These are phyloP conservation scores for Cruciata laevipes DNA, from an alignment of 257 asterid genomes.

Conservation along the genomic window DNA sequence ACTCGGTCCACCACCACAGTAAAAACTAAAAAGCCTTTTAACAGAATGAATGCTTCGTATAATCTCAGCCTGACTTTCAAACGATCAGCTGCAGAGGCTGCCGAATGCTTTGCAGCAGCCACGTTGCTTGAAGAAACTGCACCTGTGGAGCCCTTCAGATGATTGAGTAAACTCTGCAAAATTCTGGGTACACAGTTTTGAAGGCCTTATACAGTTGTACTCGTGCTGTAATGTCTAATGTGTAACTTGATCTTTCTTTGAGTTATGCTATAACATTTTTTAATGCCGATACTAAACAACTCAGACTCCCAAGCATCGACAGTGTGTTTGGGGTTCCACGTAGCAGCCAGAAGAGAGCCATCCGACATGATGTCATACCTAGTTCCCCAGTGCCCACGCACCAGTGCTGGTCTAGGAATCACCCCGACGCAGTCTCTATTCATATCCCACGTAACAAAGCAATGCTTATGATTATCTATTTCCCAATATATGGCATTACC, in stretches of 20 bases:
- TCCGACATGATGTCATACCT: no score
- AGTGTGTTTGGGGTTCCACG: no score
- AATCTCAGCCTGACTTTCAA: conserved; percentile 69
- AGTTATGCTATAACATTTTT: background rate
- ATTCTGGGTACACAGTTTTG: conserved; percentile 12
- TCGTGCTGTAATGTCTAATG: background rate
- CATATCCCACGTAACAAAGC: no score
- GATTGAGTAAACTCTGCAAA: conserved; percentile 7
- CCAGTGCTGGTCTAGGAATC: no score
- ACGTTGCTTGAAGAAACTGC: conserved; percentile 54
- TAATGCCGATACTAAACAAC: background rate
- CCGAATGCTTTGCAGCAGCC: conserved; percentile 83
- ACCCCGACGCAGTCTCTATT: no score
- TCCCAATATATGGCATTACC: no score
- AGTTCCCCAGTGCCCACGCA: no score
- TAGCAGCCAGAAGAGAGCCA: no score
- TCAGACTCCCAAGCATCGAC: no score
- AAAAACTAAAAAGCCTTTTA: conserved; percentile 56
- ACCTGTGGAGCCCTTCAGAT: conserved; percentile 81
- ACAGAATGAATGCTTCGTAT: conserved; percentile 57
- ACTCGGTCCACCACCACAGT: conserved; percentile 37
- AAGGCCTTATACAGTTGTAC: background rate
- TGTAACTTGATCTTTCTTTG: background rate
- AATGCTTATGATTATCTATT: no score
- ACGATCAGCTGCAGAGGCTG: conserved; percentile 50